These are phyloP conservation scores for Macrophomina tecta DNA, from an alignment of 2,329 filamentous ascomycete genomes.

Conservation along the genomic window DNA sequence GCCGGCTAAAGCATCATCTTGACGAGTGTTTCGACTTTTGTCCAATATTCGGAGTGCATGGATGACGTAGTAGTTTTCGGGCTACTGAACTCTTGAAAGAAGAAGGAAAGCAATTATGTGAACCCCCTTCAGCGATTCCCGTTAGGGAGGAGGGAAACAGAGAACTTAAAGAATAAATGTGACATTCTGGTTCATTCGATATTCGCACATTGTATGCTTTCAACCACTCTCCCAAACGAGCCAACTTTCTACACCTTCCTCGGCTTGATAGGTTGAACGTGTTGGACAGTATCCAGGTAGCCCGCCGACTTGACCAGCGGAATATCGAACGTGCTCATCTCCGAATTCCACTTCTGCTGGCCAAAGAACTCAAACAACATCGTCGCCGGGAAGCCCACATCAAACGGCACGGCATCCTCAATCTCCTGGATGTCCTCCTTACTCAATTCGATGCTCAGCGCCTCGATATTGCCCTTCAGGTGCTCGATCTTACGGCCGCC, in stretches of 20 bases:
- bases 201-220: not conserved
- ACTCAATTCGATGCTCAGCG: constrained; percentile 65
- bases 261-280: constrained; percentile 25
- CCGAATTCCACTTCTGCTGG: constrained; percentile 37
- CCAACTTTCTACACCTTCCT: not conserved
- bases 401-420: constrained; percentile 66
- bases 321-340: constrained; percentile 40
- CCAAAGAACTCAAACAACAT: constrained; percentile 52
- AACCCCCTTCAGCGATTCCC: no score
- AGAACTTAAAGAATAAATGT: no score
- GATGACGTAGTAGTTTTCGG: no score
- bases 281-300: constrained; percentile 35
- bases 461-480: constrained; percentile 72
- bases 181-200: no score
- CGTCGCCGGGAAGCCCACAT: constrained; percentile 70
- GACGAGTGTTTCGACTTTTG: no score
- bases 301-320: constrained; percentile 38
- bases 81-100: no score
- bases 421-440: constrained; percentile 70
- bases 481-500: constrained; percentile 74
- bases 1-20: no score
- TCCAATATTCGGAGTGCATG: no score
- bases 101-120: no score
- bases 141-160: no score
- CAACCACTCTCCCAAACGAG: not conserved